Percentiles rank a stretch among this genome's conserved stretches.
phyloP scores from a whole-genome alignment of 2,329 filamentous ascomycete genomes.

The Scedosporium aurantiacum region DNA sequence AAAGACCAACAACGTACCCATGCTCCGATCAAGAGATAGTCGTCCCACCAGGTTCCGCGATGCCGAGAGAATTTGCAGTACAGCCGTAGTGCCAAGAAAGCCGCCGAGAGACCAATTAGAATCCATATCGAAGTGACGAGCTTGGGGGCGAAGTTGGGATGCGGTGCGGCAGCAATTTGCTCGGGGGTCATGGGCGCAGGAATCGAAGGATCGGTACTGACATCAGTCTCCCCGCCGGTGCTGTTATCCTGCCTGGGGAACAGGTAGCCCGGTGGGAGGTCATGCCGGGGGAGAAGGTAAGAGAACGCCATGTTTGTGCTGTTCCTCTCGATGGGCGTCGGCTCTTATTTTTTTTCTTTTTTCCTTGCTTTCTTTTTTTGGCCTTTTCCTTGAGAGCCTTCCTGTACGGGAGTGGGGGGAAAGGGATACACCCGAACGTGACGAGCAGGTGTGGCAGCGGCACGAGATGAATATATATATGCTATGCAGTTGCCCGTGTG shows the following conservation, averaged over 20 bases:
- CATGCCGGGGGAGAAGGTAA: not conserved
- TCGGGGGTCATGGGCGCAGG: slow-evolving; percentile 1
- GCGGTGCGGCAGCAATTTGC: slow-evolving; percentile 4
- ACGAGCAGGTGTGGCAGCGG: not conserved
- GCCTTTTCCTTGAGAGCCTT: not conserved
- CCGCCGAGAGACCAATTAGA: slow-evolving; percentile 10
- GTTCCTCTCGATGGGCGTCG: not conserved
- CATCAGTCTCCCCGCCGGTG: not conserved
- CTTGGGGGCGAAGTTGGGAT: slow-evolving; percentile 8
- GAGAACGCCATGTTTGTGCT: not conserved
- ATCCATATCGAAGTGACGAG: slow-evolving; percentile 13
- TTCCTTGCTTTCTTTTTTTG: not conserved
- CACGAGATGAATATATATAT: slow-evolving; percentile 1
- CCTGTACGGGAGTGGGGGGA: not conserved
- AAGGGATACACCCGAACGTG: not conserved
- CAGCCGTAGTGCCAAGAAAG: slow-evolving; percentile 14
- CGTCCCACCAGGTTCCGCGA: slow-evolving; percentile 18
- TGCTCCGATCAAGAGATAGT: slow-evolving; percentile 15
- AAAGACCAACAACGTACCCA: slow-evolving; percentile 14
- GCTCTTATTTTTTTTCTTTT: not conserved
- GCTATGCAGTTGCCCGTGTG: not conserved
- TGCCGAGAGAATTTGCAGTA: slow-evolving; percentile 16
- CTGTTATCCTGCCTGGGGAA: not conserved
- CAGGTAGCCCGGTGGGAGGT: not conserved
- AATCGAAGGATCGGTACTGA: not conserved